phyloP scores from a whole-genome alignment of 768 basidiomycete species.

The Leccinum boreale region DNA sequence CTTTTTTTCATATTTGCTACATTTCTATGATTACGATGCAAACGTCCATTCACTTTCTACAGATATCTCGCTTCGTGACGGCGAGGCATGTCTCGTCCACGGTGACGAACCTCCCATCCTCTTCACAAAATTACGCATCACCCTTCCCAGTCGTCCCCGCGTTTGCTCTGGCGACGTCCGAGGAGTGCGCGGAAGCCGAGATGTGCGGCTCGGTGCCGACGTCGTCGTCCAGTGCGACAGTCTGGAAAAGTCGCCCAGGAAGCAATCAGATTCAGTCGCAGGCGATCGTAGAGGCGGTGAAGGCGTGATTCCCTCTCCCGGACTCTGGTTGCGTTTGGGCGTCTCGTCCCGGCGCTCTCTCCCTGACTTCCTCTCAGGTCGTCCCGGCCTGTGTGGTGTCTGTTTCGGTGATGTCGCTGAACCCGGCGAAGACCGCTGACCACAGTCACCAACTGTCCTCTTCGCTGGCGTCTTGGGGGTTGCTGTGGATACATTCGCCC shows the following conservation, averaged over 20 bases:
- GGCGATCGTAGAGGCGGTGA: conserved; percentile 1
- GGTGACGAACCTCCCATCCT: conserved; percentile 2
- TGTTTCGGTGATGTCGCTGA: neutral
- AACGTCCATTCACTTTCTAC: conserved; percentile 21
- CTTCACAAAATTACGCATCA: conserved; percentile 23
- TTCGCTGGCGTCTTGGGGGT: conserved; percentile 9
- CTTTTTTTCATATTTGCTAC: no score
- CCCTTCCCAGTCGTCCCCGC: conserved; percentile 19
- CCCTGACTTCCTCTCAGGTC: neutral
- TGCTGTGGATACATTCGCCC: neutral
- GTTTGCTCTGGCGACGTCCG: no score
- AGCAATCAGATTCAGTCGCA: conserved; percentile 2
- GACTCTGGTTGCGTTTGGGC: neutral
- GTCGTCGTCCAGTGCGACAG: neutral
- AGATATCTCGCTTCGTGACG: conserved; percentile 13
- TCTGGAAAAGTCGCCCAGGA: conserved; percentile 16
- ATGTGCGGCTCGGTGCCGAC: no score
- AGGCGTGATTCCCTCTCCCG: neutral
- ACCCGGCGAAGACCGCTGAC: neutral
- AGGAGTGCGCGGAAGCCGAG: no score
- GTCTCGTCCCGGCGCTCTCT: neutral
- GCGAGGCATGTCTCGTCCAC: conserved; percentile 8
- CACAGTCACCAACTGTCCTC: neutral
- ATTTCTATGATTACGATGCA: neutral
- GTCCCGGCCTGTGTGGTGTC: neutral